Base-by-base conservation (phyloP, 805 yeast genomes). In the Kodamaea hsintzibuensis region DNA sequence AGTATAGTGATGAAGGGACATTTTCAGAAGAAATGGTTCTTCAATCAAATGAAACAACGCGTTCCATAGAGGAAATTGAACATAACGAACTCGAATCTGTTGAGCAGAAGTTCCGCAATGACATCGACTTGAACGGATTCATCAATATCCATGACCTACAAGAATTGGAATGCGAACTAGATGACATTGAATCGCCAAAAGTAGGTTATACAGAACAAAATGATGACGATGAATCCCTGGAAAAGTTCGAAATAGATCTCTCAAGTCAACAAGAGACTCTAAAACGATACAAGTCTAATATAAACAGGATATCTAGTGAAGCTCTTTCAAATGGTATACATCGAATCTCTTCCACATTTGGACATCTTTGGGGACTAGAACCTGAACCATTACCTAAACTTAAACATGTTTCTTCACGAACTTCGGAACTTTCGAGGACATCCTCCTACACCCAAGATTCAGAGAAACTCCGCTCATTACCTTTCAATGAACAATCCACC, bases 11-110 rank as follows among this genome's bases (percentile, higher is more conserved):
- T 22, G 61, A 57, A 7, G 57, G 50, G 39, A 55, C 57, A 9
- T 53, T 60, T 3, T 58, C 61, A 1, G 49, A 57, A 10, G 65
- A 62, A 42, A 27, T 56, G 14, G 37, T 62, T 3, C 53, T 60
- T 39, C 58, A 53, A 42, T 63, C 66, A 12, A 69, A 67, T 52
- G 72, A 68, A 45, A 65, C 71, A 16, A 62, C 63, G 8, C 55
- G 62, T 49, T 63, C 63, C 22, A 55, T 60, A 9, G 63, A 62
- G 25, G 35, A 30, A 30, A 30, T 9, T 3, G 35, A 27, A 27
- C 8, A 7, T 6, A 27, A 27, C 33, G 33, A 27, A 27, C 33
- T 27, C 19, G 12, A 40, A 19, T 14, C 44, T 40, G 44, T 40
- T 16, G 44, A 40, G 12, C 42, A 35, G 33, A 47, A 19, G 50